Evolutionary conservation across 371 early-diverging fungal genomes (phyloP), one percentile per base, ranked within the genome.

Genomic region (Rhizopus arrhizus): DNA sequence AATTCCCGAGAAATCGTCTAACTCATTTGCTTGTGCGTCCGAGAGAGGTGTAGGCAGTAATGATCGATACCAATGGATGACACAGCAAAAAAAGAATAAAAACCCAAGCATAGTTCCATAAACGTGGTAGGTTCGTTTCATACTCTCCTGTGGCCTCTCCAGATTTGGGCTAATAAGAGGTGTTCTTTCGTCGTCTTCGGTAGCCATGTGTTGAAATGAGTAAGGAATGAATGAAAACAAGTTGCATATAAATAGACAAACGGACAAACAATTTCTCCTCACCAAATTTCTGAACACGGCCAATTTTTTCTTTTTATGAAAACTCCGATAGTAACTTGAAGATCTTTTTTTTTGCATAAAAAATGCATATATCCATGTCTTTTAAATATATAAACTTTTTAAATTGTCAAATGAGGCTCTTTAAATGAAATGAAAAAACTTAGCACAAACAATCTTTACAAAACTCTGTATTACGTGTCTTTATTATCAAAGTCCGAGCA

Each of bases 1-100:
- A 29, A 78, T 56, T 9, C 83, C 81, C 6, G 84, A 57, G 53
- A 83, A 83, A 15, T 58, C 79, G 58, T 69, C 61, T 13, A 48
- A 9, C 13, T 64, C 40, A 2, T 58, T 65, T 5, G 68, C 68
- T 58, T 68, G 58, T 4, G 56, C 64, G 29, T 78, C 77, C n/a
- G 77, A 69, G 22, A 73, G 62, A 3, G 83, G 69, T 13, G 61
- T 48, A 22, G 83, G 81, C 22, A 83, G 65, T 9, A 61, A 29
- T 4, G 56, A 46, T 53, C 70, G 38, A n/a, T 62, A 62, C 46
- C 55, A 68, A 35, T 62, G 43, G 31, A 70, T 42, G 29, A 66
- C 32, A 3, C 53, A 53, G 10, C 64, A 36, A 29, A 70, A 60
- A 2, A 66, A 32, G 29, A 70, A 60, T 5, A 70, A 34, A 11